Evolutionary conservation across 202 grass and related monocot species (phyloP), one percentile per base, ranked within the genome.

Genomic region (Musa balbisiana): DNA sequence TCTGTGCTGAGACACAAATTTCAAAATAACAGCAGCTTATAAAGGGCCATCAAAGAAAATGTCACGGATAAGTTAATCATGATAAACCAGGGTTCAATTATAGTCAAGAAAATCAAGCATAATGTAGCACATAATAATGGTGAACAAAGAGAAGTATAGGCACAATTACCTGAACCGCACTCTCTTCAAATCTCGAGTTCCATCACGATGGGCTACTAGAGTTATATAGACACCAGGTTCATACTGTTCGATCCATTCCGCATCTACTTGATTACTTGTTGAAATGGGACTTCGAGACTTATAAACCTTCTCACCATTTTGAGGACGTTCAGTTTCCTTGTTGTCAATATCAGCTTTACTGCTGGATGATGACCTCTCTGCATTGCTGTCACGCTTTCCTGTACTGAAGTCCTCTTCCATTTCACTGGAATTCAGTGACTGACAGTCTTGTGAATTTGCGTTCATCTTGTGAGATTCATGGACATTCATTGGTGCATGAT

Each of bases 191-290:
- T 93, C 87, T 79, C 87, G 78, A 54, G 87, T 88, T 26, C 91
- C 91, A 73, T 93, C 87, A 19, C 29, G 64, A 80, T 90, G 83
- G 43, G 91, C 87, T 49, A 83, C 78, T 22, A 90, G 85, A 50
- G 91, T 93, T 53, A 93, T 93, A 72, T 93, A 90, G 63, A 93
- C 87, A 64, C 91, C 91, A 72, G 83, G 80, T 74, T 93, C 91
- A 84, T 93, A 93, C 76, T 88, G 87, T 69, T 93, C 91, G 52
- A 93, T 88, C 91, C 87, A 93, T 71, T 91, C 87, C 5, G 91
- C 87, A 71, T 90, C 80, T 59, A 88, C 87, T 78, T 90, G 80
- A 73, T 73, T 83, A 66, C 79, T 64, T 49, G 84, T 74, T 49
- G 84, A 83, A 56, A 87, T 52, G 5, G 51, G 73, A 8, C 83